Conservation (phyloP, 805 yeast genomes). For the Wickerhamia fluorescens region DNA sequence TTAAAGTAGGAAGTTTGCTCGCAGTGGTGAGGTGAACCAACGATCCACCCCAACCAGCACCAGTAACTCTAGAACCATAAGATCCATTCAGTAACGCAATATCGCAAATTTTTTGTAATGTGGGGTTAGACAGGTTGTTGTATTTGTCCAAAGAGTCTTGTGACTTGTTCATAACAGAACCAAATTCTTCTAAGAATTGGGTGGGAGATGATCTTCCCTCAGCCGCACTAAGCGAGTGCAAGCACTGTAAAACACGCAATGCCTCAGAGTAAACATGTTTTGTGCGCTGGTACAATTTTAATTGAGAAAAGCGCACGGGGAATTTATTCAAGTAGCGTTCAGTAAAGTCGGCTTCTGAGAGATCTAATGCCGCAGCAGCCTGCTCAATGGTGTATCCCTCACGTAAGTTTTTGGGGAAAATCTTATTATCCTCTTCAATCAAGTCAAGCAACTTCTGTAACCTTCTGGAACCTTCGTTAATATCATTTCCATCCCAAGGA, state of each 20-base stretch:
- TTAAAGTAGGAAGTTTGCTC: conserved; percentile 30
- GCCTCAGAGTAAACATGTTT: conserved; percentile 61
- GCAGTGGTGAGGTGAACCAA: conserved; percentile 55
- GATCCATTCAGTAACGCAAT: conserved; percentile 53
- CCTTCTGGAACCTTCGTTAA: conserved; percentile 34
- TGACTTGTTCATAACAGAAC: conserved; percentile 51
- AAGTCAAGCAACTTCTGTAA: conserved; percentile 35
- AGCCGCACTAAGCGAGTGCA: conserved; percentile 27
- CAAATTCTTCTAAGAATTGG: conserved; percentile 38
- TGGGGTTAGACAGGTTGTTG: conserved; percentile 51
- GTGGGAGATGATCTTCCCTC: conserved; percentile 6
- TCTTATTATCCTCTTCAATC: conserved; percentile 30
- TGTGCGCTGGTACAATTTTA: conserved; percentile 52
- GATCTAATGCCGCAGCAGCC: conserved; percentile 37
- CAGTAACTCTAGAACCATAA: conserved; percentile 64
- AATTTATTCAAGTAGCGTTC: conserved; percentile 39
- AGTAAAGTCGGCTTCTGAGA: conserved; percentile 37
- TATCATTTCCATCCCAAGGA: conserved; percentile 40
- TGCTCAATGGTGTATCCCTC: conserved; percentile 47
- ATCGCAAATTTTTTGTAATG: conserved; percentile 44
- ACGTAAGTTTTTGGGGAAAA: conserved; percentile 23
- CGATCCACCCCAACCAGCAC: conserved; percentile 77
- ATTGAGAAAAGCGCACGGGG: conserved; percentile 50
- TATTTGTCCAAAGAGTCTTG: conserved; percentile 44
- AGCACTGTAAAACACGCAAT: conserved; percentile 46